These are phyloP conservation scores for Hibiscus mutabilis DNA, from an alignment of 345 rosid species.

Conservation along the genomic window DNA sequence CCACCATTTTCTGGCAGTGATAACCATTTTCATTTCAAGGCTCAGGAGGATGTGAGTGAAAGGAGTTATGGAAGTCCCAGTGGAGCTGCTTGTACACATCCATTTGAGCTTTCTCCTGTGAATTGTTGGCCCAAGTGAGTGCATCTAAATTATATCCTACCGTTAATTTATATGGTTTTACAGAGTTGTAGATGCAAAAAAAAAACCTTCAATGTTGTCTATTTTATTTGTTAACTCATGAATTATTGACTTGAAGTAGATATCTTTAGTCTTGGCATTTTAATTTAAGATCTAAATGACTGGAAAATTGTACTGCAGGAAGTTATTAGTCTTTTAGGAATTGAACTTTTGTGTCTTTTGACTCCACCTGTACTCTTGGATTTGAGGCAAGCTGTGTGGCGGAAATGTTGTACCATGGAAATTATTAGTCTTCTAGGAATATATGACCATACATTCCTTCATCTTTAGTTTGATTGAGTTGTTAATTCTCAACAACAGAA, in stretches of 20 bases:
- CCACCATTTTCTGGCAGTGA: slow-evolving; percentile 52
- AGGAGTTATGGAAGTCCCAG: slow-evolving; percentile 45
- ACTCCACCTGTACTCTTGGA: not conserved
- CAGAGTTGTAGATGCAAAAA: slow-evolving; percentile 2
- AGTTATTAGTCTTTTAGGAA: not conserved
- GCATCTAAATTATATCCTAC: slow-evolving; percentile 15
- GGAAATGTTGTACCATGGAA: not conserved
- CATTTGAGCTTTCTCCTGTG: slow-evolving; percentile 47
- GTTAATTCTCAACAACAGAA: not conserved
- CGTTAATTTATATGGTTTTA: not conserved
- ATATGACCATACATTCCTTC: not conserved
- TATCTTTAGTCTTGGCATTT: not conserved
- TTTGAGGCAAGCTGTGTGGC: not conserved
- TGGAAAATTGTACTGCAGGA: not conserved
- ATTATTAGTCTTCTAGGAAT: not conserved
- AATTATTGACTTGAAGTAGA: not conserved
- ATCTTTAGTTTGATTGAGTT: not conserved
- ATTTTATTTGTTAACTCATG: slow-evolving; percentile 1
- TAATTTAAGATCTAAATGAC: not conserved
- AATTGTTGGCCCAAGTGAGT: slow-evolving; percentile 86
- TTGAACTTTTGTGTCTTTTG: not conserved
- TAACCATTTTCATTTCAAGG: slow-evolving; percentile 33
- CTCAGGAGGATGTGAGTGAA: slow-evolving; percentile 45
- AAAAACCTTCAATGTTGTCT: not conserved
- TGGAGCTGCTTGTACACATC: slow-evolving; percentile 38